Evolutionary conservation across 768 basidiomycete genomes (phyloP), one percentile per base, ranked within the genome.

Genomic region (Cytidiella melzeri): DNA sequence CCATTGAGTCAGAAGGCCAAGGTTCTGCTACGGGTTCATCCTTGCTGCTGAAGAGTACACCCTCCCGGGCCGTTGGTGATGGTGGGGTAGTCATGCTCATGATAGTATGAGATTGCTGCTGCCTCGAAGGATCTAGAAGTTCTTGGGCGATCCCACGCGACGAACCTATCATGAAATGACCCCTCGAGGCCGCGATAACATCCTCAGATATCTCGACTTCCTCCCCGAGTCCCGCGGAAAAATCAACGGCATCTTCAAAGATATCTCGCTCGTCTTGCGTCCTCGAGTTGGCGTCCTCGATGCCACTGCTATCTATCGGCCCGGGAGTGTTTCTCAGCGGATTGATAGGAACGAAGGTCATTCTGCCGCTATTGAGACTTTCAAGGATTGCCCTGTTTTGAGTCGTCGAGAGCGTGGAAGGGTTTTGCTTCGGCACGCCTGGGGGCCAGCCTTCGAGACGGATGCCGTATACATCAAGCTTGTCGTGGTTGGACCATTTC

Each of bases 401-500:
- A 41, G 60, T 60, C 19, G 65, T 64, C 54, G 78, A 79, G 46
- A 85, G 61, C 9, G 73, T 65, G 24, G 83, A 84, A 5, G 84
- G 84, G 55, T 84, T 86, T 55, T 76, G 75, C 20, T 67, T 62
- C 5, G 82, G 82, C 20, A 86, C 71, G 25, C 66, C 66, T 20
- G 70, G 52, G 9, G 84, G 84, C 84, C 84, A 86, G 37, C 84
- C 84, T 12, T 77, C 69, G 40, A 85, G 62, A 46, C 69, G 73
- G 26, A 86, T 78, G 9, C 79, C 79, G 55, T 83, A 84, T 5
- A 67, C 42, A 54, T 72, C 67, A 44, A 86, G 61, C 39, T 76
- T 71, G 21, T 78, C 74, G 43, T 76, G 83, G 58, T 82, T 83
- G 7, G 80, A 79, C 84, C 84, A 86, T 61, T 80, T 84, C 84